Evolutionary conservation across 129 eudicot species (phyloP).

Genomic region (Rutidosis leptorrhynchoides): DNA sequence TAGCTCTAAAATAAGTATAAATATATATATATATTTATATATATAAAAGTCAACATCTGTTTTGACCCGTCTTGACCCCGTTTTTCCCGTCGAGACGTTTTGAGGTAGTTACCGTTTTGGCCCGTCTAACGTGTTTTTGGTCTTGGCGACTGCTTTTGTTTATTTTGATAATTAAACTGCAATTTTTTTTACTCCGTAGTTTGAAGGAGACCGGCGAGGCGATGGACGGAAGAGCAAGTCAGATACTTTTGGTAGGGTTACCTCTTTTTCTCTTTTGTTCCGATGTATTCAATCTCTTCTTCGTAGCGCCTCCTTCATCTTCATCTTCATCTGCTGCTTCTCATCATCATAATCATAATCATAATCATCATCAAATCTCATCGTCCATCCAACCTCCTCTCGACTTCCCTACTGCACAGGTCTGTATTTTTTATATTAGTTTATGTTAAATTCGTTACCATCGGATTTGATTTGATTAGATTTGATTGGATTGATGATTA

Average conservation of each 20-base stretch:
- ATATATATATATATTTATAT: too few relatives aligned
- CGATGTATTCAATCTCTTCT: slow-evolving; percentile 64
- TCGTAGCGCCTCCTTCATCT: slow-evolving; percentile 27
- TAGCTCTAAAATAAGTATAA: too few relatives aligned
- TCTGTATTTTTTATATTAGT: not conserved
- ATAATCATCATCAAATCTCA: slow-evolving; percentile 23
- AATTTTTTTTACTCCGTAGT: not conserved
- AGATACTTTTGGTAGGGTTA: slow-evolving; percentile 61
- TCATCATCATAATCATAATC: slow-evolving; percentile 39
- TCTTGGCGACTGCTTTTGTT: too few relatives aligned
- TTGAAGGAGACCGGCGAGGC: slow-evolving; percentile 8
- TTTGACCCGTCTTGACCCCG: too few relatives aligned
- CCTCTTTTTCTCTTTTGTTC: slow-evolving; percentile 73
- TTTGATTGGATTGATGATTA: not conserved
- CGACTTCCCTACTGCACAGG: slow-evolving; percentile 66
- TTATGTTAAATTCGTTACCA: not conserved
- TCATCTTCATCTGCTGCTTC: slow-evolving; percentile 45
- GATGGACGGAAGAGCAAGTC: slow-evolving; percentile 46
- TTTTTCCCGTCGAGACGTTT: too few relatives aligned
- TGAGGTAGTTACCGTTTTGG: too few relatives aligned
- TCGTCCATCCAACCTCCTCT: slow-evolving; percentile 46
- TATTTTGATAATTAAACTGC: too few relatives aligned
- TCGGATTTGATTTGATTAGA: not conserved
- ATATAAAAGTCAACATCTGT: too few relatives aligned
- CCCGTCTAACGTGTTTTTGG: too few relatives aligned